Evolutionary conservation across 768 basidiomycete species (phyloP).

Genomic region (Termitomyces sp.): DNA sequence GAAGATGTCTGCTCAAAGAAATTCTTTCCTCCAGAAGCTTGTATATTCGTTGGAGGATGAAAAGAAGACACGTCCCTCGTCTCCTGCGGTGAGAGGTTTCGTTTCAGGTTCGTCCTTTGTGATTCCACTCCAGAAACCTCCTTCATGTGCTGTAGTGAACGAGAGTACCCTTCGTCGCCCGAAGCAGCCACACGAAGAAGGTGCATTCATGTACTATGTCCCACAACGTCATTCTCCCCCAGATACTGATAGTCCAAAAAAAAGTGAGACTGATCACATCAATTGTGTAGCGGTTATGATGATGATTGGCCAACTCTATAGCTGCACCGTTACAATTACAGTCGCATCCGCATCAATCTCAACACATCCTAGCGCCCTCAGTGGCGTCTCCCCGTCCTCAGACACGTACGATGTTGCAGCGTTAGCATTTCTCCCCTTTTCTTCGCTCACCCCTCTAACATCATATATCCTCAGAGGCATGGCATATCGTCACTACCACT

Average conservation of each 20-base stretch:
- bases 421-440: conserved; percentile 19
- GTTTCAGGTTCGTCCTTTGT: conserved; percentile 32
- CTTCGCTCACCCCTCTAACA: conserved; percentile 2
- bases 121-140: not conserved
- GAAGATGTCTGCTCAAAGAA: conserved; percentile 67
- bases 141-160: conserved; percentile 17
- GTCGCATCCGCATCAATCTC: conserved; percentile 7
- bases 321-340: conserved; percentile 12
- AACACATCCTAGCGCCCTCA: conserved; percentile 10
- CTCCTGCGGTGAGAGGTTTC: conserved; percentile 30
- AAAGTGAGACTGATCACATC: conserved; percentile 12
- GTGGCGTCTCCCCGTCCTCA: conserved; percentile 23
- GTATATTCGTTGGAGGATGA: conserved; percentile 51
- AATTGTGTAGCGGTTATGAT: not conserved
- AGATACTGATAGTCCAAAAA: conserved; percentile 12
- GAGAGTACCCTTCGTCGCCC: conserved; percentile 26
- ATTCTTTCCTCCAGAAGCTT: conserved; percentile 65
- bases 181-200: conserved; percentile 36
- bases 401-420: conserved; percentile 43
- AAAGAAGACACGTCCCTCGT: conserved; percentile 37
- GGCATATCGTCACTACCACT: conserved; percentile 55
- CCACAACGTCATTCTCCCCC: conserved; percentile 31
- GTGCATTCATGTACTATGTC: conserved; percentile 45
- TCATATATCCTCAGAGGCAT: conserved; percentile 50
- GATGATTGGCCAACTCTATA: not conserved